Base-by-base conservation (phyloP, 257 asterid genomes). In the Anisodus acutangulus region DNA sequence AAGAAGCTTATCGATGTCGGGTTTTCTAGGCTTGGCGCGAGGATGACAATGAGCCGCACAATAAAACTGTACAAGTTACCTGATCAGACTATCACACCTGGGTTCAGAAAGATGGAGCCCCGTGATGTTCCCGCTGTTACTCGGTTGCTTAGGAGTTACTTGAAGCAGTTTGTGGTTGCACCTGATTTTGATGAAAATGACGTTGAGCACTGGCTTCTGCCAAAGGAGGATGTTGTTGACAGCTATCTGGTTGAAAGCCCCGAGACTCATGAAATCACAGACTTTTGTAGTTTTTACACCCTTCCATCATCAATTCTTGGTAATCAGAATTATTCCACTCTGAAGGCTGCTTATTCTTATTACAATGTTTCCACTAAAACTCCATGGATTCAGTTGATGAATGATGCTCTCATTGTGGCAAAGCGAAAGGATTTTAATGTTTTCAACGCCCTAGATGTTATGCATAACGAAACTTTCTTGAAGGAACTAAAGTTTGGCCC, bases 1-100 rank as follows among this genome's bases (percentile, higher is more conserved):
- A 81, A 84, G 83, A 86, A 86, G 85, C 89, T 86, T 80, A 86
- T 86, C 3, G 89, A 84, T 80, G 89, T 86, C 8, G 89, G 87
- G 9, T 86, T 86, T 84, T 86, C 87, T 69, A 86, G 87, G 83
- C 85, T 86, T 54, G 89, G 89, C 15, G 78, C 89, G 9, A 64
- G 89, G 74, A 86, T 86, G 89, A 86, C 89, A 62, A 86, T 86
- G 89, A 84, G 89, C 83, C 87, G 85, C 80, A 86, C 87, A n/a
- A 84, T 86, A 71, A 86, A 86, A 83, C 83, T 86, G 12, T 86
- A 86, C 54, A 84, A 84, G 87, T 81, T 86, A 70, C 87, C 89
- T 12, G 89, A 86, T 72, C 87, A 84, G 58, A 86, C 89, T 8
- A 81, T 70, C 19, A 87, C 87, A 4, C 85, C 83, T 17, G 89